phyloP scores from a whole-genome alignment of 2,329 filamentous ascomycete species.

The Cytospora leucostoma region DNA sequence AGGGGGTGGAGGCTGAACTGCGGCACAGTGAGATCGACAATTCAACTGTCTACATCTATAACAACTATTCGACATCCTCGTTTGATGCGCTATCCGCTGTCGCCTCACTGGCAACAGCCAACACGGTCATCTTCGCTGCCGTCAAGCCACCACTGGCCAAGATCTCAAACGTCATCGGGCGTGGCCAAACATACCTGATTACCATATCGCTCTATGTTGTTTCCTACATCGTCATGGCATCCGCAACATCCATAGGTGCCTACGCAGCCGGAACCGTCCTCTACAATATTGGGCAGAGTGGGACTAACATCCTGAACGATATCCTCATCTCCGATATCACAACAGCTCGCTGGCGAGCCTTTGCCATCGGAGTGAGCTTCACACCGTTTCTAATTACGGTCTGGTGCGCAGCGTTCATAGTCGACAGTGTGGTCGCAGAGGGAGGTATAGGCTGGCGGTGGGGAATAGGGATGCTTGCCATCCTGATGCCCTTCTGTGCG shows the following conservation, averaged over 20 bases:
- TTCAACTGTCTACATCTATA: constrained; percentile 35
- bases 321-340: constrained; percentile 67
- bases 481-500: constrained; percentile 53
- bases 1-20: not conserved
- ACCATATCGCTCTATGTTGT: constrained; percentile 56
- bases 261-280: constrained; percentile 59
- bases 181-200: constrained; percentile 61
- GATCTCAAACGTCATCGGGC: constrained; percentile 62
- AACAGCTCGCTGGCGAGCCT: constrained; percentile 51
- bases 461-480: constrained; percentile 59
- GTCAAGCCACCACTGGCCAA: constrained; percentile 64
- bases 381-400: constrained; percentile 58
- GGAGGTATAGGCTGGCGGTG: constrained; percentile 52
- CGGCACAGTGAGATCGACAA: constrained; percentile 34
- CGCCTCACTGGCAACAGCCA: constrained; percentile 36
- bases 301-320: constrained; percentile 61
- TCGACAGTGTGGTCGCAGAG: constrained; percentile 37
- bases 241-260: constrained; percentile 52
- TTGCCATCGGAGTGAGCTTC: constrained; percentile 50
- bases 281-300: constrained; percentile 59
- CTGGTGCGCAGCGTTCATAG: constrained; percentile 55
- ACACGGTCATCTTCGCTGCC: constrained; percentile 48
- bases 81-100: constrained; percentile 37
- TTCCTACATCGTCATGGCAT: constrained; percentile 60
- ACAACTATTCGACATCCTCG: constrained; percentile 38